Percentiles rank a stretch among this genome's conserved stretches.
phyloP scores from a whole-genome alignment of 768 basidiomycete species.

The Suillus fuscotomentosus region DNA sequence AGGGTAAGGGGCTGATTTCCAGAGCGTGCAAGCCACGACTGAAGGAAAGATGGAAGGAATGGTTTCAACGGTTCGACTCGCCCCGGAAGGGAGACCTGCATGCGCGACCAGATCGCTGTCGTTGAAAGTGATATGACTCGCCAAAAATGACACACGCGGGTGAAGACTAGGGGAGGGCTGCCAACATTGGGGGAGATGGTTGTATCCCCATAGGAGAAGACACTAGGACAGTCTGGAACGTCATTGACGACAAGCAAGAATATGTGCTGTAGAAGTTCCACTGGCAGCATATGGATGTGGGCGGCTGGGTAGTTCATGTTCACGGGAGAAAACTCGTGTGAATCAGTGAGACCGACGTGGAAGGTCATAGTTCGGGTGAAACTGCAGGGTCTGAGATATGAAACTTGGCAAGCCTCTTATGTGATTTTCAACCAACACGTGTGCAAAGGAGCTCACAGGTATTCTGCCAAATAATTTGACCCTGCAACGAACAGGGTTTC shows the following conservation, averaged over 20 bases:
- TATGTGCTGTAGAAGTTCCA: background rate
- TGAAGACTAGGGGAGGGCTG: background rate
- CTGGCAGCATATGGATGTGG: background rate
- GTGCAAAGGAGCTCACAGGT: background rate
- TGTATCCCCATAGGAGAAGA: background rate
- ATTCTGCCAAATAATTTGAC: background rate
- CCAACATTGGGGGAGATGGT: background rate
- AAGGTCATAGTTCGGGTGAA: background rate
- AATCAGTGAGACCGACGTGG: background rate
- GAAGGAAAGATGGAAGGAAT: constrained; percentile 1
- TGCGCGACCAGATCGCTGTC: background rate
- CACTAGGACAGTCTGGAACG: background rate
- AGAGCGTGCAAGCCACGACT: constrained; percentile 2
- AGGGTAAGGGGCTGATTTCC: background rate
- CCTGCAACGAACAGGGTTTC: background rate
- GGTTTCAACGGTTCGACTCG: background rate
- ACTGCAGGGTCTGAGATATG: background rate
- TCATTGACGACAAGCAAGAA: background rate
- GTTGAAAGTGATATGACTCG: background rate
- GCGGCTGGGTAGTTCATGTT: background rate
- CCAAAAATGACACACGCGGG: background rate
- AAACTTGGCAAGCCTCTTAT: background rate
- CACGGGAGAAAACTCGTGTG: background rate
- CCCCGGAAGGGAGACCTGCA: background rate
- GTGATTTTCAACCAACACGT: background rate